phyloP scores from a whole-genome alignment of 73 alveolate genomes.

The Stentor roeselii region DNA sequence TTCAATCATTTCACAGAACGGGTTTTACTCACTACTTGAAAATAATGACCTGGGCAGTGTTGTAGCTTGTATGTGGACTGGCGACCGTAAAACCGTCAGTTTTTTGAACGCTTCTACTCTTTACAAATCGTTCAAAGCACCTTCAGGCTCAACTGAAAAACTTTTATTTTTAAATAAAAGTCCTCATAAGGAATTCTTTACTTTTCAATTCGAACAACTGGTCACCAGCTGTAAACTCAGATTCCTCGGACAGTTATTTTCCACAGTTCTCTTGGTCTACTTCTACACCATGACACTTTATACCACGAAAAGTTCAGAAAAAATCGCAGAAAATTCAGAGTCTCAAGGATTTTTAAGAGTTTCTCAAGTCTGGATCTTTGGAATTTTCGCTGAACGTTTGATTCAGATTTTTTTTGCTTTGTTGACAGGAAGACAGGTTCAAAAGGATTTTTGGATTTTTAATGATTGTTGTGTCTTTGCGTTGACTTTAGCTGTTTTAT shows the following conservation, averaged over 20 bases:
- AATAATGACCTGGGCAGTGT: constrained; percentile 23
- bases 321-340: background rate
- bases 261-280: background rate
- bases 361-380: constrained; percentile 2
- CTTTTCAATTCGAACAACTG: background rate
- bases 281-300: background rate
- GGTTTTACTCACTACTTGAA: constrained; percentile 2
- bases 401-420: background rate
- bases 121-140: constrained; percentile 3
- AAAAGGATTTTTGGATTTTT: background rate
- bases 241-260: background rate
- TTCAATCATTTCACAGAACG: background rate
- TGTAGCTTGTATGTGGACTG: constrained; percentile 18
- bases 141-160: background rate
- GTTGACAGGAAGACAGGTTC: background rate
- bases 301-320: background rate
- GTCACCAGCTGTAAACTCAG: background rate
- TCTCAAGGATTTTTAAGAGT: background rate
- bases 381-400: background rate
- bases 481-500: too few relatives aligned
- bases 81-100: background rate
- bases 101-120: background rate
- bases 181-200: background rate
- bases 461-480: background rate
- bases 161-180: background rate